Base-by-base conservation (phyloP, 2,329 filamentous ascomycete species). In the Laburnicola sp. region DNA sequence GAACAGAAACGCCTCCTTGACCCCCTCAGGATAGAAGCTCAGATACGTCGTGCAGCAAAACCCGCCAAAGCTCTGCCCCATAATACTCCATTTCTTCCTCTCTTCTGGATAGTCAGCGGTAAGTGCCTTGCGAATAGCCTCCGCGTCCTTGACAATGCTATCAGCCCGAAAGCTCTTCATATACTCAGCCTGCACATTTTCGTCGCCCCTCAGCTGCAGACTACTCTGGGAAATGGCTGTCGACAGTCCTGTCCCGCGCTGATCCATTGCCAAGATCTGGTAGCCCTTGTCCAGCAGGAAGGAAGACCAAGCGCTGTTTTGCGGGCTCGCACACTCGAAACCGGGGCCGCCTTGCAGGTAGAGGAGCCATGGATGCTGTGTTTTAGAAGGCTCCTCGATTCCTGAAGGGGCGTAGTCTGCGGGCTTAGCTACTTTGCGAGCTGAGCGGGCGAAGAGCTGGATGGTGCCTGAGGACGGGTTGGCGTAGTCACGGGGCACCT, bases 31-130 rank as follows among this genome's bases (percentile, higher is more conserved):
- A 61, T 79, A 86, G 69, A 89, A 85, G 2, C 88, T 94, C 11
- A 97, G 81, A 71, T 97, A 97, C 6, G 88, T 93, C 30, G 91
- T 78, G 41, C 80, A 82, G 66, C 91, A 89, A 72, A 96, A 97
- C 1, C 93, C 93, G 34, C 93, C 93, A 71, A 96, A 97, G 11
- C 87, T 92, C 75, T 97, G 93, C 6, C 93, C 93, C 56, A 96
- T 87, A 27, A 94, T 82, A 51, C 86, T 88, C 93, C 92, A 97
- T 68, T 86, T 86, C 69, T 85, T 83, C 68, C 88, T 85, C 41
- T 87, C 83, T 22, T 82, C 77, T 0, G 88, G 85, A 62, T 85
- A 88, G 45, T 86, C 83, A 4, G 79, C 76, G 0, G 88, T 94
- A 47, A 97, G 77, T 34, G 81, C 86, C 62, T 85, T 82, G 4